Evolutionary conservation across 2,329 filamentous ascomycete species (phyloP).

Genomic region (Malbranchea cinnamomea): DNA sequence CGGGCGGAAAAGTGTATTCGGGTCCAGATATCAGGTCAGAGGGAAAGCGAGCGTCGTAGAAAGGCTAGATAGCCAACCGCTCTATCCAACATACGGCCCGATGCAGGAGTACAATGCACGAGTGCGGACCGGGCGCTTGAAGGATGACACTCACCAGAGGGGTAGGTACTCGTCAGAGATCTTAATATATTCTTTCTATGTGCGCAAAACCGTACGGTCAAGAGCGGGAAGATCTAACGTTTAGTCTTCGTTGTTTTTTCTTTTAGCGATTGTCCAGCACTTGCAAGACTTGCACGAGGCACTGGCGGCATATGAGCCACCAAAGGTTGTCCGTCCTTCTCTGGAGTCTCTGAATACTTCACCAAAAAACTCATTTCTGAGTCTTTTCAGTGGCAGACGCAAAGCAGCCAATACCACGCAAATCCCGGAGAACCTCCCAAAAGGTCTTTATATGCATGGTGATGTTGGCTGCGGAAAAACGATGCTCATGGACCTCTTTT

Average conservation of each 20-base stretch:
- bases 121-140: constrained; percentile 56
- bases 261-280: constrained; percentile 66
- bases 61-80: constrained; percentile 1
- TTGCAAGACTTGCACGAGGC: constrained; percentile 82
- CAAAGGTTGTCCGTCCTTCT: constrained; percentile 59
- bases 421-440: constrained; percentile 62
- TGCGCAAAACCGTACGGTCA: constrained; percentile 1
- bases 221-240: constrained; percentile 5
- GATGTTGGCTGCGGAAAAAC: constrained; percentile 97
- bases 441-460: constrained; percentile 86
- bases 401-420: constrained; percentile 20
- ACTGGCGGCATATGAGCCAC: constrained; percentile 57
- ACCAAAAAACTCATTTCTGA: constrained; percentile 32
- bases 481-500: constrained; percentile 98
- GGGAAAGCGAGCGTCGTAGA: too few relatives aligned
- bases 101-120: constrained; percentile 77
- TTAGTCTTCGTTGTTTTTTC: constrained; percentile 8
- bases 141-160: constrained; percentile 84
- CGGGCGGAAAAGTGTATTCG: too few relatives aligned
- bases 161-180: too few relatives aligned
- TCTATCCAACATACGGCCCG: constrained; percentile 40
- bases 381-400: constrained; percentile 26
- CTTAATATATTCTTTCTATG: neutral
- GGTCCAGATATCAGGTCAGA: too few relatives aligned
- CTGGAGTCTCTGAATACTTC: constrained; percentile 48